Percentiles rank a stretch among this genome's conserved stretches.
phyloP scores from a whole-genome alignment of 1,284 basidiomycete genomes.

The Boletus mariae region DNA sequence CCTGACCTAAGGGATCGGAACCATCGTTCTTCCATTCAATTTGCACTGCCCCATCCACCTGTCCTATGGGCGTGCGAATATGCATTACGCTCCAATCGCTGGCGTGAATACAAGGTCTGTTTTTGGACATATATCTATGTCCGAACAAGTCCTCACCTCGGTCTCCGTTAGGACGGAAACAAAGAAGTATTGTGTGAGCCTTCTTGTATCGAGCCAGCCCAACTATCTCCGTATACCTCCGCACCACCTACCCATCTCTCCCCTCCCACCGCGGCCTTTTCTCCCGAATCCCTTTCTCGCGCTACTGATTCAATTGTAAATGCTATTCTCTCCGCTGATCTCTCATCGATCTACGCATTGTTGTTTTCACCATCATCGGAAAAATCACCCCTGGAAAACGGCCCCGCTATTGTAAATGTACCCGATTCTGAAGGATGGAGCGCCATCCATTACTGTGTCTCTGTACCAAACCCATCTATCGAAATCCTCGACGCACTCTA shows the following conservation, averaged over 20 bases:
- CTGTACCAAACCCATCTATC: conserved; percentile 51
- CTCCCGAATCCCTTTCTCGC: conserved; percentile 36
- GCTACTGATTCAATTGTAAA: conserved; percentile 50
- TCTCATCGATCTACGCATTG: conserved; percentile 49
- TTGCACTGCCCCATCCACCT: conserved; percentile 54
- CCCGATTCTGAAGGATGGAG: conserved; percentile 67
- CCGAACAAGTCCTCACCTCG: conserved; percentile 8
- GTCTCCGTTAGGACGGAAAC: conserved; percentile 28
- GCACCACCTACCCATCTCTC: conserved; percentile 9
- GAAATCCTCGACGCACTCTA: conserved; percentile 65
- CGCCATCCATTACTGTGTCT: conserved; percentile 64
- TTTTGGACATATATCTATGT: background rate
- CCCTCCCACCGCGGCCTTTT: conserved; percentile 29
- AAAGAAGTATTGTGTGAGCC: conserved; percentile 27
- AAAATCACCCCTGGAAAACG: conserved; percentile 40
- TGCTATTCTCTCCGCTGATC: conserved; percentile 46
- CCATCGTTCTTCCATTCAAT: conserved; percentile 65
- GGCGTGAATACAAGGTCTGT: conserved; percentile 52
- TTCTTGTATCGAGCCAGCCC: conserved; percentile 20
- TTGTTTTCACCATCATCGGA: conserved; percentile 51
- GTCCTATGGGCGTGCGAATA: conserved; percentile 67
- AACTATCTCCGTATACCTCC: conserved; percentile 28
- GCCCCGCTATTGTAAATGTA: conserved; percentile 54
- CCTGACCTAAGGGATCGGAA: conserved; percentile 68
- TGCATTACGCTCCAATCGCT: conserved; percentile 56